Evolutionary conservation across 2,329 filamentous ascomycete genomes (phyloP).

Genomic region (Colletotrichum tropicicola): DNA sequence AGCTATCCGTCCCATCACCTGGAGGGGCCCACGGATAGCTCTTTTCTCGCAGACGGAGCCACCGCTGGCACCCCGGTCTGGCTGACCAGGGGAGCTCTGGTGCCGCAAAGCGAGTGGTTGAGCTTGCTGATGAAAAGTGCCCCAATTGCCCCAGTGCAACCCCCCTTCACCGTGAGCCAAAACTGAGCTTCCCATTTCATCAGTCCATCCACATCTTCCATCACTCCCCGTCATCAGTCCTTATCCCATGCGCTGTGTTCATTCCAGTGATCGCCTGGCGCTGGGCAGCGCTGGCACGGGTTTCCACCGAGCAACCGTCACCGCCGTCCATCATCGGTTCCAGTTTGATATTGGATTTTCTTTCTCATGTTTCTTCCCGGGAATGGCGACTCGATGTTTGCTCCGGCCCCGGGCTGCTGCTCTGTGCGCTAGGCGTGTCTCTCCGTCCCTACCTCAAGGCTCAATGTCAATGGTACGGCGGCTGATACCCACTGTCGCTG

Average conservation of each 20-base stretch:
- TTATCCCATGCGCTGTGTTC: not conserved
- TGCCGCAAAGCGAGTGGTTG: not conserved
- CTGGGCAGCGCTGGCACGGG: conserved; percentile 1
- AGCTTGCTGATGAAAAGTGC: not conserved
- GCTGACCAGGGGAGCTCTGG: conserved; percentile 18
- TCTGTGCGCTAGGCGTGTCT: conserved; percentile 17
- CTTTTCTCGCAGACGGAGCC: conserved; percentile 15
- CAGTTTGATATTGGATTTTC: conserved; percentile 1
- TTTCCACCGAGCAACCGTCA: conserved; percentile 19
- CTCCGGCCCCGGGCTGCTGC: not conserved
- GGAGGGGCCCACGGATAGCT: conserved; percentile 4
- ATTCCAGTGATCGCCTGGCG: conserved; percentile 8
- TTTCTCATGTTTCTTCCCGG: not conserved
- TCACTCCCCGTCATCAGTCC: conserved; percentile 2
- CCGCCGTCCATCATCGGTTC: conserved; percentile 14
- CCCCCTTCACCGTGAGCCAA: not conserved
- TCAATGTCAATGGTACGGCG: not conserved
- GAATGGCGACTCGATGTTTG: conserved; percentile 6
- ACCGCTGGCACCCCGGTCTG: conserved; percentile 14
- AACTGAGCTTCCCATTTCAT: conserved; percentile 19
- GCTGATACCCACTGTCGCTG: conserved; percentile 12
- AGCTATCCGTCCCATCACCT: conserved; percentile 18
- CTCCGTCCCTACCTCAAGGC: conserved; percentile 6
- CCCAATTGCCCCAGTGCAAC: conserved; percentile 14
- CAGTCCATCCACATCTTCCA: conserved; percentile 21